Evolutionary conservation across 1,284 basidiomycete genomes (phyloP).

Genomic region (Phylloboletellus chloephorus): DNA sequence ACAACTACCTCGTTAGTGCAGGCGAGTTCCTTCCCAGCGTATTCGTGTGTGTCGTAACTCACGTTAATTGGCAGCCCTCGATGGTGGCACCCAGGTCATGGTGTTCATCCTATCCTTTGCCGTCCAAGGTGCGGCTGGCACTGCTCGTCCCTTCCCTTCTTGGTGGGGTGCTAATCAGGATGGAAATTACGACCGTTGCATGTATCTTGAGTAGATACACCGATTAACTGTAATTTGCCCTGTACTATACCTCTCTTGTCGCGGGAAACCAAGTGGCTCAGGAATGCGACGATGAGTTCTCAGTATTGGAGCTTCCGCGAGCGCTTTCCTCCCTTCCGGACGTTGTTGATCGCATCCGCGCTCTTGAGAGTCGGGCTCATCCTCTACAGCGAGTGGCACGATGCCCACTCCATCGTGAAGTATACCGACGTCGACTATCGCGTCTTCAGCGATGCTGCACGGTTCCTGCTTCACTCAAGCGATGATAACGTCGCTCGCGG

Average conservation of each 20-base stretch:
- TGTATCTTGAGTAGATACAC: constrained; percentile 12
- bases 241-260: too few species aligned
- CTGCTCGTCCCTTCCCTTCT: constrained; percentile 48
- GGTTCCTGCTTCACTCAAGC: constrained; percentile 54
- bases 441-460: constrained; percentile 90
- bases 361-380: constrained; percentile 67
- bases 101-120: constrained; percentile 69
- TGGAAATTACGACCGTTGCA: constrained; percentile 29
- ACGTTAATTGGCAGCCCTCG: constrained; percentile 36
- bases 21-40: constrained; percentile 23
- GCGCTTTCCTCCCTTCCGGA: constrained; percentile 42
- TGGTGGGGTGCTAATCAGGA: constrained; percentile 53
- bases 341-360: constrained; percentile 50
- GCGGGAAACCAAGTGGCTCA: background rate
- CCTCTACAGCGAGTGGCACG: constrained; percentile 85
- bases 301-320: background rate
- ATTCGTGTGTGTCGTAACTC: background rate
- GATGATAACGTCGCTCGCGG: constrained; percentile 55
- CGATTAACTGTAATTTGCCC: background rate
- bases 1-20: constrained; percentile 45
- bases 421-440: constrained; percentile 98
- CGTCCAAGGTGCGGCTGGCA: constrained; percentile 63
- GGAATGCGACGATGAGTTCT: constrained; percentile 10
- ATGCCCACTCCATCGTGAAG: constrained; percentile 75
- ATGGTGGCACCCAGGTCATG: constrained; percentile 63